Conservation (phyloP, 169 alveolate genomes). For the Eimeria zaria region DNA sequence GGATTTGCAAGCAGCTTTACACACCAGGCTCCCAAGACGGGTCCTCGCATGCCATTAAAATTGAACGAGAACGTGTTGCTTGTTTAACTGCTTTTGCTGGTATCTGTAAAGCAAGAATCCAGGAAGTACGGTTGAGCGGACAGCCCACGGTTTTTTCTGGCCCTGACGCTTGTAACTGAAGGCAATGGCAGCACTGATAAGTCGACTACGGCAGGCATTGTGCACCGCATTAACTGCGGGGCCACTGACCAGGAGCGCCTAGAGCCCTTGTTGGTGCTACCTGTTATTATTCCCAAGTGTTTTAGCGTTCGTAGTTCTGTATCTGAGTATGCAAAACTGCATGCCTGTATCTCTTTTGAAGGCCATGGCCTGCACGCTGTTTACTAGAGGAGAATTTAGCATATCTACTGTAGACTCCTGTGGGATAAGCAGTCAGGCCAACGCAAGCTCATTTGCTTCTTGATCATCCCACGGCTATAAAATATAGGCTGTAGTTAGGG, state of each 20-base stretch:
- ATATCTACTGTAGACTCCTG: not conserved
- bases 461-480: not conserved
- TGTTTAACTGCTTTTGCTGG: not conserved
- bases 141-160: not conserved
- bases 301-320: not conserved
- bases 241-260: not conserved
- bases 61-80: not conserved
- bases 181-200: not conserved
- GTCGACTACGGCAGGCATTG: not conserved
- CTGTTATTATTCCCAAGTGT: not conserved
- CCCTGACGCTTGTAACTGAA: not conserved
- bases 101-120: not conserved
- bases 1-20: not conserved
- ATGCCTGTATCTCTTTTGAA: not conserved
- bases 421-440: not conserved
- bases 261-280: not conserved
- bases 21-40: not conserved
- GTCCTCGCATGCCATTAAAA: not conserved
- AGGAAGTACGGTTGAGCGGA: not conserved
- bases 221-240: not conserved
- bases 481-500: not conserved
- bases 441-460: not conserved
- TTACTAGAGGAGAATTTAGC: not conserved
- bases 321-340: not conserved
- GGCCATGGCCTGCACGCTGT: not conserved